These are phyloP conservation scores for Colletotrichum echinochloae DNA, from an alignment of 2,329 filamentous ascomycete genomes.

Conservation along the genomic window DNA sequence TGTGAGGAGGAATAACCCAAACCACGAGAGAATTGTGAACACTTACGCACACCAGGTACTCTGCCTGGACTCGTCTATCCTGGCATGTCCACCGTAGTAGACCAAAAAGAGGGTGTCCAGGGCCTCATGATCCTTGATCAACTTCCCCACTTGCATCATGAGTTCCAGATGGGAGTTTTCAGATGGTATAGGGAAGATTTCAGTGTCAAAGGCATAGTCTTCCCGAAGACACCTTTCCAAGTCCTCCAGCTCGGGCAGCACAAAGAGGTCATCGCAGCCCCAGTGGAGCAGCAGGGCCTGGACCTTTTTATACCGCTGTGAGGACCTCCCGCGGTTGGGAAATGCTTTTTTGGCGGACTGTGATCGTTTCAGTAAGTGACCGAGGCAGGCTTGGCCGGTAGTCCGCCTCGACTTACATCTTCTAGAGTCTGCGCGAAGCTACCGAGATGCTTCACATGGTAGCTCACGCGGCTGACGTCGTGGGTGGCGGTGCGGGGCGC, in stretches of 20 bases:
- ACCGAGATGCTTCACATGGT: slow-evolving; percentile 67
- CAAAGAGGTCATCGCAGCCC: slow-evolving; percentile 69
- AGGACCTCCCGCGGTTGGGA: slow-evolving; percentile 64
- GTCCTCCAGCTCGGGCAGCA: slow-evolving; percentile 68
- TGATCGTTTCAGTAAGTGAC: slow-evolving; percentile 42
- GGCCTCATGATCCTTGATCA: slow-evolving; percentile 68
- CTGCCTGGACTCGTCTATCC: slow-evolving; percentile 69
- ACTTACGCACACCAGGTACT: slow-evolving; percentile 71
- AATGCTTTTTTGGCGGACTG: slow-evolving; percentile 68
- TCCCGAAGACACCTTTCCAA: slow-evolving; percentile 66
- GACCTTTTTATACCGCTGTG: slow-evolving; percentile 68
- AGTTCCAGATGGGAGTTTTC: slow-evolving; percentile 69
- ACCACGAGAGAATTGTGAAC: background rate
- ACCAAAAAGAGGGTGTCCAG: slow-evolving; percentile 67
- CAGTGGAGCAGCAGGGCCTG: slow-evolving; percentile 67
- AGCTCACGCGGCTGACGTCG: slow-evolving; percentile 68
- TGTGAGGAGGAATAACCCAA: slow-evolving; percentile 5
- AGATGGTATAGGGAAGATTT: slow-evolving; percentile 69
- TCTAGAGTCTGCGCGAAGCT: slow-evolving; percentile 67
- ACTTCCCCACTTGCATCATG: slow-evolving; percentile 66
- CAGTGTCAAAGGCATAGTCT: slow-evolving; percentile 68
- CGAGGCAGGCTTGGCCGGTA: background rate
- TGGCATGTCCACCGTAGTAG: slow-evolving; percentile 71
- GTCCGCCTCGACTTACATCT: slow-evolving; percentile 57
- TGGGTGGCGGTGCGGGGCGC: slow-evolving; percentile 61